Evolutionary conservation across 192 early-diverging fungal species (phyloP).

Genomic region (Cetraspora pellucida): DNA sequence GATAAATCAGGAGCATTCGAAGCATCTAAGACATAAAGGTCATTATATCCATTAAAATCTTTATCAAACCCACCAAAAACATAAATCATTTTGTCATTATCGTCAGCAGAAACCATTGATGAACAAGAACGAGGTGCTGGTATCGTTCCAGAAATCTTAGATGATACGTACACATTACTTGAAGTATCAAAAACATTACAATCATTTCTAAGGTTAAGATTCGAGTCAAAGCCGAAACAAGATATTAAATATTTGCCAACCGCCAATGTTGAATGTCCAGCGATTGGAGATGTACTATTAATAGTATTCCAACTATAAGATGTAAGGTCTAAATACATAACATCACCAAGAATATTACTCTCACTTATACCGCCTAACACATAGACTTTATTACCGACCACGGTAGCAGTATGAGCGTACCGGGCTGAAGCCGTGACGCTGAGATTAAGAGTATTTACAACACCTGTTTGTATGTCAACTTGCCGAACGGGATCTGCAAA

Average conservation of each 20-base stretch:
- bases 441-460: neutral
- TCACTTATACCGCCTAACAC: slow-evolving; percentile 8
- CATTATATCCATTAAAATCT: slow-evolving; percentile 8
- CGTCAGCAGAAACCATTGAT: neutral
- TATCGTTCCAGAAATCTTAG: neutral
- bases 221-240: slow-evolving; percentile 12
- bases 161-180: neutral
- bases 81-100: slow-evolving; percentile 1
- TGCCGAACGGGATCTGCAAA: neutral
- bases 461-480: slow-evolving; percentile 6
- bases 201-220: neutral
- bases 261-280: slow-evolving; percentile 19
- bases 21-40: slow-evolving; percentile 18
- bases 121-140: slow-evolving; percentile 16
- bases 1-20: neutral
- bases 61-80: slow-evolving; percentile 27
- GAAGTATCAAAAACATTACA: slow-evolving; percentile 28
- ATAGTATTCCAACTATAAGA: slow-evolving; percentile 9
- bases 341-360: neutral
- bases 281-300: slow-evolving; percentile 3
- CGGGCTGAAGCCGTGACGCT: neutral
- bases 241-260: slow-evolving; percentile 25
- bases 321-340: slow-evolving; percentile 6
- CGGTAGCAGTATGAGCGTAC: slow-evolving; percentile 5
- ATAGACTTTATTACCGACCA: slow-evolving; percentile 8